phyloP scores from a whole-genome alignment of 805 yeast genomes.

The Kuraishia floccosa region DNA sequence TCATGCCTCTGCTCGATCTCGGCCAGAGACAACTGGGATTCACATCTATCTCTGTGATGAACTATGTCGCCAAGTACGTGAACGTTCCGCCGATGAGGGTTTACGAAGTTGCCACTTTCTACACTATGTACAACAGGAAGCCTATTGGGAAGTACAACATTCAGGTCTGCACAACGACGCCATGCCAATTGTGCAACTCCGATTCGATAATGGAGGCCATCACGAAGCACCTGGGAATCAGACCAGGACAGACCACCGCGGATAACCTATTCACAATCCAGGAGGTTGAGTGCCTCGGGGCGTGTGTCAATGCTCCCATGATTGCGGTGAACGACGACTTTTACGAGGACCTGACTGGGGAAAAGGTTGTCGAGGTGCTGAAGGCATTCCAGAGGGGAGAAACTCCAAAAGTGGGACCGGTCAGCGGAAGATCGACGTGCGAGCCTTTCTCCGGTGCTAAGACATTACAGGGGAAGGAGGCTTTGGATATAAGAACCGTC shows the following conservation, averaged over 20 bases:
- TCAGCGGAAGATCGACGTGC: constrained; percentile 55
- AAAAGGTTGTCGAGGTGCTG: constrained; percentile 48
- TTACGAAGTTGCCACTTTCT: constrained; percentile 85
- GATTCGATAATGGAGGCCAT: constrained; percentile 71
- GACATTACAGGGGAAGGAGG: constrained; percentile 46
- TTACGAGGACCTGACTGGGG: constrained; percentile 71
- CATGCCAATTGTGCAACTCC: constrained; percentile 77
- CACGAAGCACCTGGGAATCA: constrained; percentile 43
- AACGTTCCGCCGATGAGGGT: constrained; percentile 94
- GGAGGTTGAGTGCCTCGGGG: constrained; percentile 88
- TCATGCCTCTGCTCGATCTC: constrained; percentile 76
- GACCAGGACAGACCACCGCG: constrained; percentile 68
- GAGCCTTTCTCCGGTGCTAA: constrained; percentile 70
- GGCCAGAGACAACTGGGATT: constrained; percentile 85
- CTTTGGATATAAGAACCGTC: constrained; percentile 55
- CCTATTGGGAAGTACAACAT: constrained; percentile 81
- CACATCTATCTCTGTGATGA: constrained; percentile 81
- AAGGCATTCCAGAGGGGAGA: constrained; percentile 55
- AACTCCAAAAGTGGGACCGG: constrained; percentile 57
- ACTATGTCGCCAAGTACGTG: constrained; percentile 72
- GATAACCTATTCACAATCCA: constrained; percentile 72
- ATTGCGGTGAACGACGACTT: constrained; percentile 75
- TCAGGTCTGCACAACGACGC: constrained; percentile 85
- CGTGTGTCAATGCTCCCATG: constrained; percentile 89
- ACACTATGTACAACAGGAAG: constrained; percentile 80